These are phyloP conservation scores for Trifolium subterraneum DNA, from an alignment of 306 rosid species.

Conservation along the genomic window DNA sequence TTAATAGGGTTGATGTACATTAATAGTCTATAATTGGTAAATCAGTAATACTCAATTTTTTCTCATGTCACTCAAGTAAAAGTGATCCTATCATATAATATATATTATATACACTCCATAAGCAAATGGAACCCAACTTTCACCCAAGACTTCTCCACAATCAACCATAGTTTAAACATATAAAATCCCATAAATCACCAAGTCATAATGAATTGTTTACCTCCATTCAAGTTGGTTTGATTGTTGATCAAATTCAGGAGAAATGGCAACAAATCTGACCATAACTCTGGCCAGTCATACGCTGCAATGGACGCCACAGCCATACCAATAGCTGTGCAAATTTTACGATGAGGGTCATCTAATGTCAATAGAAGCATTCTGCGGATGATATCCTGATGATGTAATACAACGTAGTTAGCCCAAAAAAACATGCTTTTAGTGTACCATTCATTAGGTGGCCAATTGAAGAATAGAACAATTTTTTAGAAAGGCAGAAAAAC, in stretches of 20 bases:
- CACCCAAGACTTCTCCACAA: conserved; percentile 33
- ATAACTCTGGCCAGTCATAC: conserved; percentile 93
- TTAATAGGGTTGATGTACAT: neutral
- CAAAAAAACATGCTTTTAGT: conserved; percentile 4
- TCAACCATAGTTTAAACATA: conserved; percentile 6
- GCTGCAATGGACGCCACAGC: conserved; percentile 89
- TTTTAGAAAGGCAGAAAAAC: neutral
- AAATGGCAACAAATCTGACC: conserved; percentile 90
- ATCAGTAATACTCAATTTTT: conserved; percentile 22
- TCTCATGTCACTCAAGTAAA: conserved; percentile 3
- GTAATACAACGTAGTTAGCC: conserved; percentile 40
- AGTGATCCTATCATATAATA: conserved; percentile 1
- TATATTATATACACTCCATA: conserved; percentile 14
- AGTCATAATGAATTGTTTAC: conserved; percentile 45
- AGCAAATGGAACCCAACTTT: conserved; percentile 17
- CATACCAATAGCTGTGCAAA: conserved; percentile 94
- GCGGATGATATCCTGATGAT: conserved; percentile 68
- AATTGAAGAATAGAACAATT: conserved; percentile 10
- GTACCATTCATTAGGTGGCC: conserved; percentile 18
- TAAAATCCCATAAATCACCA: conserved; percentile 33
- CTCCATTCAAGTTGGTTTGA: conserved; percentile 78
- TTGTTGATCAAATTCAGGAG: conserved; percentile 74
- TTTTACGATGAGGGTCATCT: conserved; percentile 88
- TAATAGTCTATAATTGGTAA: neutral
- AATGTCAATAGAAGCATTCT: conserved; percentile 71